Conservation (phyloP, 139 green algal species). For the Microglena sp. region DNA sequence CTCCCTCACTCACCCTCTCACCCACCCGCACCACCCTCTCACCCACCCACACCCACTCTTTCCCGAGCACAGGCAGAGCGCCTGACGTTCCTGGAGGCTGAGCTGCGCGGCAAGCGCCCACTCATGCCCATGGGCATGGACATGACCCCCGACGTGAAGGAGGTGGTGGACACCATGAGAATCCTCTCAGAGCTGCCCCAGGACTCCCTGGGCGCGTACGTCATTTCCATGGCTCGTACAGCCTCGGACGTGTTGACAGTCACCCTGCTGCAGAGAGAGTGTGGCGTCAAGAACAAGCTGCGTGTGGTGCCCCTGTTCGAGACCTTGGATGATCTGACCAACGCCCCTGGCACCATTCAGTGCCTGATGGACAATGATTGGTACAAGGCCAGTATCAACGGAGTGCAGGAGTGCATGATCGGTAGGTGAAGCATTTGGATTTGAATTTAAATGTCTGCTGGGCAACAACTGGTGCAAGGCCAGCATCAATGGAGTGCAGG, state of each 20-base stretch:
- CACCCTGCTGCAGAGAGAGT: conserved; percentile 83
- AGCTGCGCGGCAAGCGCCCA: conserved; percentile 45
- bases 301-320: conserved; percentile 94
- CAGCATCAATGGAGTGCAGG: no score
- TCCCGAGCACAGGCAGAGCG: no score
- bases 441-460: no score
- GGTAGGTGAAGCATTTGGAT: conserved; percentile 21
- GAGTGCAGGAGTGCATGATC: conserved; percentile 49
- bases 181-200: conserved; percentile 30
- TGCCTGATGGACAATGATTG: conserved; percentile 49
- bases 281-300: conserved; percentile 12
- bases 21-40: no score
- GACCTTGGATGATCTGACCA: conserved; percentile 82
- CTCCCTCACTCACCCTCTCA: no score
- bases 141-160: conserved; percentile 39
- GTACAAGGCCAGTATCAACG: conserved; percentile 57
- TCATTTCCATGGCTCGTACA: conserved; percentile 88
- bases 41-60: no score
- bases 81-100: conserved; percentile 16
- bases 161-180: conserved; percentile 7
- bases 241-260: conserved; percentile 88
- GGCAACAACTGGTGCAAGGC: no score
- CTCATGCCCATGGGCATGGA: conserved; percentile 73
- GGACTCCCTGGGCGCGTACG: conserved; percentile 78
- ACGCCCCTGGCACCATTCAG: conserved; percentile 48